Evolutionary conservation across 2,329 filamentous ascomycete species (phyloP).

Genomic region (Penicillium sp.): DNA sequence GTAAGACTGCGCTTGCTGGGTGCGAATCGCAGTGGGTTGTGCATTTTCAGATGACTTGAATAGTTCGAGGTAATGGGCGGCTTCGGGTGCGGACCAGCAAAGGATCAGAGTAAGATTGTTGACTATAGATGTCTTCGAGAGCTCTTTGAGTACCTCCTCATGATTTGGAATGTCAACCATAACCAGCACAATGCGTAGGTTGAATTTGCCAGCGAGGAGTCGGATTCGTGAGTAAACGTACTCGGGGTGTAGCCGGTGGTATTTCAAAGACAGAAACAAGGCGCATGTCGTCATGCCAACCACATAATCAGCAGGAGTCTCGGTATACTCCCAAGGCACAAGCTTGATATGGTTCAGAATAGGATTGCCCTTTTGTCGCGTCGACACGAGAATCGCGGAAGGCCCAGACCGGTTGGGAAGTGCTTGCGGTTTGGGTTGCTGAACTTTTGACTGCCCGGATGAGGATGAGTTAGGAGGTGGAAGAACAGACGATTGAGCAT

Average conservation of each 20-base stretch:
- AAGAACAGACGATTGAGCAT: conserved; percentile 42
- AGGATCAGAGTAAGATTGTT: conserved; percentile 91
- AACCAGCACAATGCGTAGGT: conserved; percentile 78
- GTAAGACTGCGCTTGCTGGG: conserved; percentile 80
- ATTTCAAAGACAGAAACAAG: conserved; percentile 91
- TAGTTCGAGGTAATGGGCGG: conserved; percentile 87
- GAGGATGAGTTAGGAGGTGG: background rate
- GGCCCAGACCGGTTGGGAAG: conserved; percentile 66
- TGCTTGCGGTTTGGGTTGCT: conserved; percentile 88
- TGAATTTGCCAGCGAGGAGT: conserved; percentile 79
- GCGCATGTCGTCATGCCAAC: conserved; percentile 85
- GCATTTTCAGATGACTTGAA: conserved; percentile 95
- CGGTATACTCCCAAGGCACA: conserved; percentile 92
- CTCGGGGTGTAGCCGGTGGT: conserved; percentile 94
- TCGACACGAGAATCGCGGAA: conserved; percentile 83
- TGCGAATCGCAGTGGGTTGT: conserved; percentile 76
- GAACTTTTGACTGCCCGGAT: conserved; percentile 54
- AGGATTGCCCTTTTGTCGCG: conserved; percentile 92
- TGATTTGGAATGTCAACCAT: conserved; percentile 97
- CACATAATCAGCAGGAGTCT: conserved; percentile 93
- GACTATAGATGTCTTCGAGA: conserved; percentile 88
- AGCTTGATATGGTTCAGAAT: conserved; percentile 79
- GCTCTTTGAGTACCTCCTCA: conserved; percentile 82
- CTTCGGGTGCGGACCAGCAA: conserved; percentile 93
- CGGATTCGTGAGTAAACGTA: conserved; percentile 96